Percentiles rank a stretch among this genome's conserved stretches.
These are phyloP conservation scores for Scutellaria barbata DNA, from an alignment of 257 asterid genomes.

Conservation along the genomic window DNA sequence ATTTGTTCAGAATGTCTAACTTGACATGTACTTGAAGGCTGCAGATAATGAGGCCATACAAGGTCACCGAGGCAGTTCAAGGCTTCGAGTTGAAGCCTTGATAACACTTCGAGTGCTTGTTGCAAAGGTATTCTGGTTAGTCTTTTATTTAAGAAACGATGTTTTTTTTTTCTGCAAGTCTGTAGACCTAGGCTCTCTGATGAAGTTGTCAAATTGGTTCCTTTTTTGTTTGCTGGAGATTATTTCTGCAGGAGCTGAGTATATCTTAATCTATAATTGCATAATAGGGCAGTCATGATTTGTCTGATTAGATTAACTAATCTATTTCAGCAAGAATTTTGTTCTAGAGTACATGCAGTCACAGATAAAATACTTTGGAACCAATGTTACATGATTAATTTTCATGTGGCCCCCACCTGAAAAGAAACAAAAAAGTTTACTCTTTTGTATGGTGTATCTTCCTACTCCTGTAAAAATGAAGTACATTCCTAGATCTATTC, in stretches of 20 bases:
- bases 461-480: neutral
- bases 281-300: neutral
- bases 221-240: conserved; percentile 21
- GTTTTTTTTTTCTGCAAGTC: conserved; percentile 11
- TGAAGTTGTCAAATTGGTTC: conserved; percentile 14
- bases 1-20: conserved; percentile 38
- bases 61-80: conserved; percentile 90
- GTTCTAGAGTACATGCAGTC: conserved; percentile 16
- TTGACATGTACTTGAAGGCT: conserved; percentile 65
- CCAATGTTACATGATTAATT: conserved; percentile 9
- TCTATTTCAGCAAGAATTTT: neutral
- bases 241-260: conserved; percentile 17
- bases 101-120: conserved; percentile 77
- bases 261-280: conserved; percentile 7
- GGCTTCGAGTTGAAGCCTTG: conserved; percentile 85
- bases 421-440: neutral
- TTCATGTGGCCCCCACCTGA: conserved; percentile 6
- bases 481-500: neutral
- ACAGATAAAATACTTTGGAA: neutral
- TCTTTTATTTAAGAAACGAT: conserved; percentile 30
- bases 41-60: conserved; percentile 87
- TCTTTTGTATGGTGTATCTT: conserved; percentile 4
- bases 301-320: neutral
- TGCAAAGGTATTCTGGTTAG: conserved; percentile 65
- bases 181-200: conserved; percentile 1